A percentile compares a stretch with the other conserved stretches of the same genome.
Evolutionary conservation across 108 stramenopile genomes (phyloP).

Genomic region (Nannochloropsis oceanica): DNA sequence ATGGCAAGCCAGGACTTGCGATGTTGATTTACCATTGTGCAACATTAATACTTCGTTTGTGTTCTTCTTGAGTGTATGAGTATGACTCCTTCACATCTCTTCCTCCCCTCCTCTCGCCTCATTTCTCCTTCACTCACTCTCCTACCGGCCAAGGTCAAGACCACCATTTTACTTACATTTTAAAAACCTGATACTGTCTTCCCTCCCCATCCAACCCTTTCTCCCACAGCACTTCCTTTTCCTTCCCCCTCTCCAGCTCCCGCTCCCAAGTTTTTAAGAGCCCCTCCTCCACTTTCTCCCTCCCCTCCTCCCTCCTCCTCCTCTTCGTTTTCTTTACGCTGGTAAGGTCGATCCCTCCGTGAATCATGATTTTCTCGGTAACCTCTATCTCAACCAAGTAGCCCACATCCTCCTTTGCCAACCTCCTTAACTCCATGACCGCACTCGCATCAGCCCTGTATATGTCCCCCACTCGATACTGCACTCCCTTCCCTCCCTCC

Average conservation of each 20-base stretch:
- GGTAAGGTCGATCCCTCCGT: background rate
- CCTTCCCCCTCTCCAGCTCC: background rate
- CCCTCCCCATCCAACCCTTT: too few relatives aligned
- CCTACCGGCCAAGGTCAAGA: too few relatives aligned
- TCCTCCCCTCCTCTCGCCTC: too few relatives aligned
- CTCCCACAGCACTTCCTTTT: background rate
- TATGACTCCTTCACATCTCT: too few relatives aligned
- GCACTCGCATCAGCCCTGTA: background rate
- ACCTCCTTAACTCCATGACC: background rate
- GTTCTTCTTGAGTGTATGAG: too few relatives aligned
- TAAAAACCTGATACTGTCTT: too few relatives aligned
- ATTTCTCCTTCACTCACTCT: too few relatives aligned
- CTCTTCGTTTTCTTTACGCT: background rate
- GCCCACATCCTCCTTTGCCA: background rate
- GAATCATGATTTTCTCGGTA: background rate
- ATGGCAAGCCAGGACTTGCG: too few relatives aligned
- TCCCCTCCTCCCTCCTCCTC: background rate
- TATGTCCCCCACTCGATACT: background rate
- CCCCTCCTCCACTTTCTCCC: background rate
- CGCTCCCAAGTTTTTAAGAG: background rate
- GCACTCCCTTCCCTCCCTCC: background rate
- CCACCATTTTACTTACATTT: too few relatives aligned
- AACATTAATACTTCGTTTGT: too few relatives aligned
- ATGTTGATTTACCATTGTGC: too few relatives aligned
- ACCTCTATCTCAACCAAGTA: background rate